These are phyloP conservation scores for Aspergillus sp. DNA, from an alignment of 2,329 filamentous ascomycete genomes.

Conservation along the genomic window DNA sequence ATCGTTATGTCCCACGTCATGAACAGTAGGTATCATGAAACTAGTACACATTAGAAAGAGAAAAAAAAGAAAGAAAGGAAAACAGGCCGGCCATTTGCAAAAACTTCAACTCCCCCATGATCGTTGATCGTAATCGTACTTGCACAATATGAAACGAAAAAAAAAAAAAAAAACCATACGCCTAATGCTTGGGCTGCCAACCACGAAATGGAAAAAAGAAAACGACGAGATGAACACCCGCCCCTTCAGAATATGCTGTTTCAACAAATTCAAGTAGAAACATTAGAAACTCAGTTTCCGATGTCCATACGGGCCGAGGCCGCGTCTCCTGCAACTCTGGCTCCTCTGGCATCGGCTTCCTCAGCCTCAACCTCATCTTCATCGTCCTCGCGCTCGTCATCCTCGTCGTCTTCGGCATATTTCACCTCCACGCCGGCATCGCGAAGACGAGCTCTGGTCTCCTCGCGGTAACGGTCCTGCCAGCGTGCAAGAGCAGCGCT, in stretches of 20 bases:
- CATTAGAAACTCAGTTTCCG: slow-evolving; percentile 26
- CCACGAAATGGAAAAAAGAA: slow-evolving; percentile 6
- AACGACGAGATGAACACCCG: slow-evolving; percentile 2
- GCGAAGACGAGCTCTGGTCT: slow-evolving; percentile 76
- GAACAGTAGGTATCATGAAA: slow-evolving; percentile 14
- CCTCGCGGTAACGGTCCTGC: slow-evolving; percentile 79
- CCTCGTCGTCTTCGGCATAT: slow-evolving; percentile 69
- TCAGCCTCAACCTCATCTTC: slow-evolving; percentile 36
- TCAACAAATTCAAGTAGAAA: not conserved
- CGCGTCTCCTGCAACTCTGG: slow-evolving; percentile 28
- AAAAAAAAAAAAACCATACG: slow-evolving; percentile 22
- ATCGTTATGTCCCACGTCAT: slow-evolving; percentile 12
- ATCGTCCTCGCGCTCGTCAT: slow-evolving; percentile 48
- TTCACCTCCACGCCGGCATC: slow-evolving; percentile 70
- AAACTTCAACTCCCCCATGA: slow-evolving; percentile 25
- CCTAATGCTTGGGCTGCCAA: slow-evolving; percentile 19
- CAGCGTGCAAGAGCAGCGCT: slow-evolving; percentile 84
- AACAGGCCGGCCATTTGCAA: slow-evolving; percentile 25
- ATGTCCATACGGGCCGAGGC: slow-evolving; percentile 39
- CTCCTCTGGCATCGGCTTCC: slow-evolving; percentile 16
- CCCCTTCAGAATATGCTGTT: not conserved
- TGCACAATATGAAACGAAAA: slow-evolving; percentile 25
- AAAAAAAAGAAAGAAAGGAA: slow-evolving; percentile 19
- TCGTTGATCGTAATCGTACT: slow-evolving; percentile 27
- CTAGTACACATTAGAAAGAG: slow-evolving; percentile 25